Evolutionary conservation across 2,329 filamentous ascomycete species (phyloP).

Genomic region (Sporothrix inflata): DNA sequence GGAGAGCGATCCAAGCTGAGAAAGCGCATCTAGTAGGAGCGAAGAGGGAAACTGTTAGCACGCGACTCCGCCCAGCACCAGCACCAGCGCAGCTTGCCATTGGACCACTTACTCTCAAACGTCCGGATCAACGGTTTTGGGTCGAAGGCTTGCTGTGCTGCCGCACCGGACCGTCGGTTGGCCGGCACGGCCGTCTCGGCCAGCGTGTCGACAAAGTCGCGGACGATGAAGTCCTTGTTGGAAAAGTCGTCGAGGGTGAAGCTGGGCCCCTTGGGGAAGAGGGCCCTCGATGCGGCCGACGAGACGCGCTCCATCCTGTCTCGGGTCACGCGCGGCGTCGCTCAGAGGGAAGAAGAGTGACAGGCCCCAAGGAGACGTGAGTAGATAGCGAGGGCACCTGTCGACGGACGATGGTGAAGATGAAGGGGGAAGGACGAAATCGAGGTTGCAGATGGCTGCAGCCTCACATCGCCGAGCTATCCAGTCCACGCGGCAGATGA

Average conservation of each 20-base stretch:
- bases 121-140: constrained; percentile 95
- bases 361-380: not conserved
- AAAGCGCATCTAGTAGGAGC: constrained; percentile 57
- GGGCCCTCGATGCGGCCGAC: constrained; percentile 59
- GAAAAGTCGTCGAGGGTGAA: constrained; percentile 90
- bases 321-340: not conserved
- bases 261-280: constrained; percentile 77
- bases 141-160: constrained; percentile 72
- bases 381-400: not conserved
- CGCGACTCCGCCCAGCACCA: not conserved
- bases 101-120: constrained; percentile 69
- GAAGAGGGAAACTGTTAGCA: constrained; percentile 36
- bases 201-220: constrained; percentile 93
- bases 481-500: not conserved
- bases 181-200: constrained; percentile 81
- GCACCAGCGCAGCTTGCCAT: constrained; percentile 5
- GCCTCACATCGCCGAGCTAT: constrained; percentile 25
- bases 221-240: constrained; percentile 92
- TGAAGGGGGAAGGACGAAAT: not conserved
- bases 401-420: not conserved
- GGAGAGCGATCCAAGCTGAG: constrained; percentile 69
- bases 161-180: constrained; percentile 75
- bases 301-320: constrained; percentile 46
- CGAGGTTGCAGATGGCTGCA: constrained; percentile 17
- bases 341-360: too few relatives aligned